A percentile compares a stretch with the other conserved stretches of the same genome.
Conservation (phyloP, 2,329 filamentous ascomycete species). For the Simplicillium aogashimaense region DNA sequence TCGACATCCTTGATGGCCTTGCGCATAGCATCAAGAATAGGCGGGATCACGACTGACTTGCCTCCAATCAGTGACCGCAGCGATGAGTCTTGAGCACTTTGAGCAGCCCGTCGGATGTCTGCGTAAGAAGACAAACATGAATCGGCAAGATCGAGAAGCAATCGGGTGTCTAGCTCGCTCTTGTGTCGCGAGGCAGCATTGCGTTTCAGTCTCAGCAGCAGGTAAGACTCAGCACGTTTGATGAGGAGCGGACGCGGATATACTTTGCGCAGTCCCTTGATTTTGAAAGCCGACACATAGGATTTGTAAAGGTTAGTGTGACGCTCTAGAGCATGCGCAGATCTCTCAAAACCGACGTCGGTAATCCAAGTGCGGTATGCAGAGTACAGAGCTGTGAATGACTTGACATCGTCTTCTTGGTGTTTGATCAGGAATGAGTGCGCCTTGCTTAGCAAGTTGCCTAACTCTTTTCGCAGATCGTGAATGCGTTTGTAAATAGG, state of each 20-base stretch:
- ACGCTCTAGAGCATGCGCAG: conserved; percentile 84
- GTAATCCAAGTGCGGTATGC: conserved; percentile 96
- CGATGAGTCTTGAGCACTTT: conserved; percentile 85
- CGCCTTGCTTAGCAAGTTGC: conserved; percentile 70
- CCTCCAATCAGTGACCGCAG: conserved; percentile 85
- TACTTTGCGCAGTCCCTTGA: conserved; percentile 81
- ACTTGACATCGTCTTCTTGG: conserved; percentile 91
- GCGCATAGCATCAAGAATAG: conserved; percentile 70
- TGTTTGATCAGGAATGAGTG: conserved; percentile 74
- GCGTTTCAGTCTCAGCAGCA: conserved; percentile 86
- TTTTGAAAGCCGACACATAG: conserved; percentile 87
- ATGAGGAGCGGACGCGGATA: conserved; percentile 91
- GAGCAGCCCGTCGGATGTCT: conserved; percentile 88
- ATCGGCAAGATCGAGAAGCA: conserved; percentile 79
- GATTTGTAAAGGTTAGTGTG: conserved; percentile 75
- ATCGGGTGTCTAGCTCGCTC: conserved; percentile 76
- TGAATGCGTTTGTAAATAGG: conserved; percentile 69
- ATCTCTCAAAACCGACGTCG: conserved; percentile 92
- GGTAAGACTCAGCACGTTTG: conserved; percentile 87
- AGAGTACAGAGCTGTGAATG: conserved; percentile 86
- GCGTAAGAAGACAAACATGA: conserved; percentile 89
- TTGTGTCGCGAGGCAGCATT: conserved; percentile 83
- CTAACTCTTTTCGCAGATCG: conserved; percentile 67
- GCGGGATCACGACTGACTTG: conserved; percentile 78
- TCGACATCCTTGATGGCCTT: conserved; percentile 71